Evolutionary conservation across 108 stramenopile genomes (phyloP).

Genomic region (Aureococcus anophagefferens): DNA sequence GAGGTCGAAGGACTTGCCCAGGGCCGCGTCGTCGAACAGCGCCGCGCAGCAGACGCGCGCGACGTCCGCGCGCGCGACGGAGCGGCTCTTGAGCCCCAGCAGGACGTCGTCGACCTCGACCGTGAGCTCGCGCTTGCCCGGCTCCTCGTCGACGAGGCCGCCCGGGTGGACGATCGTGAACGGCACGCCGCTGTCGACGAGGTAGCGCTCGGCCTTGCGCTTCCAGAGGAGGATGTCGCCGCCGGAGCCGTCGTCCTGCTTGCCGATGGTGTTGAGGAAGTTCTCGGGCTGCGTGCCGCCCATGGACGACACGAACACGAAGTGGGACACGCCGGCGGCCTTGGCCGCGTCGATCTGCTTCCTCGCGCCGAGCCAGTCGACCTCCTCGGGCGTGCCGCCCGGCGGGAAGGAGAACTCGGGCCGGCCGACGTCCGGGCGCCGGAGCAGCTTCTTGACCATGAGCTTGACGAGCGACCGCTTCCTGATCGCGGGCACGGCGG

Average conservation of each 20-base stretch:
- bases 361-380: constrained; percentile 76
- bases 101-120: constrained; percentile 63
- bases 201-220: constrained; percentile 57
- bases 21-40: neutral
- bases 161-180: constrained; percentile 83
- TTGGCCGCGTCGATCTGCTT: constrained; percentile 69
- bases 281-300: constrained; percentile 67
- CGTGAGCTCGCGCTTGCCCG: constrained; percentile 58
- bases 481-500: constrained; percentile 63
- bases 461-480: too few species aligned
- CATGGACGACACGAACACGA: constrained; percentile 63
- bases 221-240: constrained; percentile 74
- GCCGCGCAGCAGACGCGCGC: neutral
- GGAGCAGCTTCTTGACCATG: too few species aligned
- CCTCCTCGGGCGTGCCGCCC: constrained; percentile 46
- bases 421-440: constrained; percentile 28
- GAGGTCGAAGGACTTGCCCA: neutral
- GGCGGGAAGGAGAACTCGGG: constrained; percentile 54
- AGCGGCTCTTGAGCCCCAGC: neutral
- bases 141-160: constrained; percentile 62
- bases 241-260: constrained; percentile 47
- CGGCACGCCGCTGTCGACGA: constrained; percentile 45
- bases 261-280: constrained; percentile 59
- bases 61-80: neutral
- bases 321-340: constrained; percentile 40